Conservation (phyloP, 345 rosid genomes). For the Citrus sinensis region DVS_A1.0 CM039169.1:31307501-31308000, state of each 20-base stretch:
- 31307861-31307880: constrained; percentile 63
- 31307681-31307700: background rate
- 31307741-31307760: background rate
- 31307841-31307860: background rate
- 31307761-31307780: background rate
- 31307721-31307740: background rate
- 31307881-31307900: constrained; percentile 67
- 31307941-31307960: constrained; percentile 55
- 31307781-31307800: background rate
- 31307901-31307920: constrained; percentile 74
- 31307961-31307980: constrained; percentile 52
- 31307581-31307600: background rate
- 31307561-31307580: background rate
- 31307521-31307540: background rate
- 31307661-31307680: background rate
- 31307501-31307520: background rate
- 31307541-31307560: background rate
- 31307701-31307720: background rate
- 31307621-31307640: background rate
- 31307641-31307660: background rate
- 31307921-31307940: constrained; percentile 70
- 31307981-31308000: constrained; percentile 59
- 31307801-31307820: background rate
- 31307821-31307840: background rate
- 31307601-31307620: background rate